Percentiles rank a stretch among this genome's conserved stretches.
These are phyloP conservation scores for Cnidoscolus chayamansa DNA, from an alignment of 441 rosid species.

Conservation along the genomic window DNA sequence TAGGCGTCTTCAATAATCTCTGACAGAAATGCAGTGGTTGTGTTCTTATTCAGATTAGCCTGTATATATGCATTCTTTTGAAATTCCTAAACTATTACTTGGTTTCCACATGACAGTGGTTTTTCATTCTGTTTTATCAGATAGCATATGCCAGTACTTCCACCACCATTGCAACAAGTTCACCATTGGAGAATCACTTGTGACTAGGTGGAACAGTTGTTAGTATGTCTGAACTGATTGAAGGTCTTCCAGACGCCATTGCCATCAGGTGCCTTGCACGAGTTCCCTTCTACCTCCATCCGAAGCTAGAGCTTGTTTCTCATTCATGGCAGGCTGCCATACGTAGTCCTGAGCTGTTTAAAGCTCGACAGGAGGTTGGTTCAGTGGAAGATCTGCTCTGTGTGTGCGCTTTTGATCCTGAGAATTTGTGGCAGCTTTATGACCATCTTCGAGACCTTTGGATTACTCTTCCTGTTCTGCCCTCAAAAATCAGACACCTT, in stretches of 20 bases:
- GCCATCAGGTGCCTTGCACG: slow-evolving; percentile 85
- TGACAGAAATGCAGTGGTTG: background rate
- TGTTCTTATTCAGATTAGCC: background rate
- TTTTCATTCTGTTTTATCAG: slow-evolving; percentile 26
- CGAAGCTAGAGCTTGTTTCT: slow-evolving; percentile 77
- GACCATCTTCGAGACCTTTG: slow-evolving; percentile 71
- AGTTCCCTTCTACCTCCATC: slow-evolving; percentile 69
- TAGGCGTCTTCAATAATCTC: background rate
- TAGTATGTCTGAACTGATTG: slow-evolving; percentile 80
- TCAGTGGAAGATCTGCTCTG: slow-evolving; percentile 71
- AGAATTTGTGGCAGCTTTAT: slow-evolving; percentile 92
- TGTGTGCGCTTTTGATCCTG: slow-evolving; percentile 84
- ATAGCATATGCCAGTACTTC: slow-evolving; percentile 18
- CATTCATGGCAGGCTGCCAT: slow-evolving; percentile 80
- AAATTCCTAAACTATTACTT: background rate
- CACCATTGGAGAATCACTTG: slow-evolving; percentile 19
- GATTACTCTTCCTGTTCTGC: slow-evolving; percentile 88
- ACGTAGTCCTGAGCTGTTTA: slow-evolving; percentile 65
- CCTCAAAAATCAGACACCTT: slow-evolving; percentile 78
- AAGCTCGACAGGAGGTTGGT: slow-evolving; percentile 65
- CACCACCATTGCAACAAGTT: slow-evolving; percentile 15
- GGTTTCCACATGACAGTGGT: background rate
- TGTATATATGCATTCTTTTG: slow-evolving; percentile 2
- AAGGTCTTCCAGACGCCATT: slow-evolving; percentile 91
- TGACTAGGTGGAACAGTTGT: slow-evolving; percentile 33